Evolutionary conservation across 768 basidiomycete genomes (phyloP), one percentile per base, ranked within the genome.

Genomic region (Gelatoporia subvermispora): DNA sequence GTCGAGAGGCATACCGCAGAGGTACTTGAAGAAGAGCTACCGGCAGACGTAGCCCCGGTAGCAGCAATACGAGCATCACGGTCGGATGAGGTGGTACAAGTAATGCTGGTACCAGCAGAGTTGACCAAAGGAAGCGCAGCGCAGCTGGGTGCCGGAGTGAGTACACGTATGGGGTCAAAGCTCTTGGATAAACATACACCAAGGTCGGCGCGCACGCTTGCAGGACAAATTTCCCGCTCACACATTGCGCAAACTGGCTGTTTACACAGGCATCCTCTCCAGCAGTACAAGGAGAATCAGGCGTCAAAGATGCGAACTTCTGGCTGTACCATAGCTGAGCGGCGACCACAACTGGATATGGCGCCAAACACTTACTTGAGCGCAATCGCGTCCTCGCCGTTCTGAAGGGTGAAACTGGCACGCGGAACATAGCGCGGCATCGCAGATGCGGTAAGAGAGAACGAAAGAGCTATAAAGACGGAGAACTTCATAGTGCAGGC

Each of bases 181-280:
- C n/a, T n/a, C n/a, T n/a, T 21, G 13, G 16, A 4, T 11, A 43
- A 7, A 50, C 60, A 41, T 40, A 65, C 57, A 56, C 28, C 13
- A 54, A 41, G 10, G 56, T 60, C 13, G 52, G 38, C 2, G 41
- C 58, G 51, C 69, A 69, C 4, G 53, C 35, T 18, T 49, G 55
- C 24, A 60, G 43, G 41, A 67, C 60, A 43, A 68, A 73, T 43
- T 60, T 54, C 45, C 77, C 78, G 24, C 61, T 64, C 15, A 76
- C 77, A 57, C 83, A 84, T 51, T 78, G 79, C 1, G 81, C 81
- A 49, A 84, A 77, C 28, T 71, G 52, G 34, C 63, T 59, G 51
- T 67, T 61, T 9, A 81, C 61, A 55, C 82, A 85, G 8, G 79
- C 78, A 35, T 72, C 57, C 41, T 74, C 63, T 15, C 72, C 64